phyloP scores from a whole-genome alignment of 805 yeast species.

The Spathaspora sp. region DNA sequence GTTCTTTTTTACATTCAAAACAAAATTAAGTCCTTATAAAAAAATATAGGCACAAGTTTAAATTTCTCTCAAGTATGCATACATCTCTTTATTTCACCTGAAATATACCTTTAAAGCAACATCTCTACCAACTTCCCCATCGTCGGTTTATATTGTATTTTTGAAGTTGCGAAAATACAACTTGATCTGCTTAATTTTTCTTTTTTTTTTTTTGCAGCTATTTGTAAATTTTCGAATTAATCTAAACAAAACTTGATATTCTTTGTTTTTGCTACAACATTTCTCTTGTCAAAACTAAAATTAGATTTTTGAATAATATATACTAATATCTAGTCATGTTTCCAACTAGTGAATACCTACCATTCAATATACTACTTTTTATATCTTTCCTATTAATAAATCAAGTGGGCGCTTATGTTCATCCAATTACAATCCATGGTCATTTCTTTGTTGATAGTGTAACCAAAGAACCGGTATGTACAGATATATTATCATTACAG shows the following conservation, averaged over 20 bases:
- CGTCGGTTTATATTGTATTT: no score
- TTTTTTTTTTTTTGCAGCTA: not conserved
- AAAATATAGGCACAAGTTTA: no score
- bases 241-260: not conserved
- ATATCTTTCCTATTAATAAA: not conserved
- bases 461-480: slow-evolving; percentile 64
- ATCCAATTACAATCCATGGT: slow-evolving; percentile 69
- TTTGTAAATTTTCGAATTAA: not conserved
- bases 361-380: not conserved
- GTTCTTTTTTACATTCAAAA: no score
- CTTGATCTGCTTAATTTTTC: not conserved
- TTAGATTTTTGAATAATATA: no score
- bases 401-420: slow-evolving; percentile 25
- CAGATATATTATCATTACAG: not conserved
- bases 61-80: no score
- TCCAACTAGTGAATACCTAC: not conserved
- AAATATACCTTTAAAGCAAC: no score
- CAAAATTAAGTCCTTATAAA: no score
- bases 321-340: not conserved
- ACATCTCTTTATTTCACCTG: no score
- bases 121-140: no score
- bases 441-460: slow-evolving; percentile 72
- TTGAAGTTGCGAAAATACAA: no score
- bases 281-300: not conserved
- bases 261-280: not conserved